Conservation (phyloP, 2,329 filamentous ascomycete species). For the Mariannaea sp. region DNA sequence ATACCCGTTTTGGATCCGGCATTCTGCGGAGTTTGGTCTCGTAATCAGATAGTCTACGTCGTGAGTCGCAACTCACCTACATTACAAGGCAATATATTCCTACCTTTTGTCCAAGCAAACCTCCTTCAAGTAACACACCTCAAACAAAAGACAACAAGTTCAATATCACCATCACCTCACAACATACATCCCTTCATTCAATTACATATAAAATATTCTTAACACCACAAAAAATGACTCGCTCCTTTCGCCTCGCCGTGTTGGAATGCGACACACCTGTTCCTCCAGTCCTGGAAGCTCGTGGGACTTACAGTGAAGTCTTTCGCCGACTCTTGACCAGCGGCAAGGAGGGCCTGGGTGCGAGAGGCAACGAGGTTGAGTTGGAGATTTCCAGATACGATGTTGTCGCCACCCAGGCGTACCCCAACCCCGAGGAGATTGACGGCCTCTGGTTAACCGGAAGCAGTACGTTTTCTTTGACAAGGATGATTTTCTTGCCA, state of each 20-base stretch:
- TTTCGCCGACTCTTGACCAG: constrained; percentile 38
- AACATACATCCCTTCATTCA: no score
- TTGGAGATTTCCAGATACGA: constrained; percentile 40
- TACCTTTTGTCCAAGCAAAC: no score
- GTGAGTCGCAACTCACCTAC: no score
- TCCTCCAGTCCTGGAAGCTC: constrained; percentile 32
- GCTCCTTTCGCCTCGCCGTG: constrained; percentile 35
- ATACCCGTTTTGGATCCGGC: no score
- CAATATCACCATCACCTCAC: no score
- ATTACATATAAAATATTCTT: no score
- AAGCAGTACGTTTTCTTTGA: constrained; percentile 40
- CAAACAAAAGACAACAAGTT: no score
- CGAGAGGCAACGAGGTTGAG: constrained; percentile 24
- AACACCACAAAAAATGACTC: constrained; percentile 32
- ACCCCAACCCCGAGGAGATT: constrained; percentile 35
- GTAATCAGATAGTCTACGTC: no score
- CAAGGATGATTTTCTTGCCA: neutral
- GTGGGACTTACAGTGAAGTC: constrained; percentile 40
- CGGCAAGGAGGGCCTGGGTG: constrained; percentile 32
- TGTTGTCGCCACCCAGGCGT: constrained; percentile 37
- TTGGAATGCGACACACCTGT: constrained; percentile 43
- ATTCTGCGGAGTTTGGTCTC: no score
- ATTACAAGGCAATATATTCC: no score
- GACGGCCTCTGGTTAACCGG: constrained; percentile 42
- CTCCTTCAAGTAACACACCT: no score